These are phyloP conservation scores for Phellopilus nigrolimitatus DNA, from an alignment of 1,284 basidiomycete genomes.

Conservation along the genomic window DNA sequence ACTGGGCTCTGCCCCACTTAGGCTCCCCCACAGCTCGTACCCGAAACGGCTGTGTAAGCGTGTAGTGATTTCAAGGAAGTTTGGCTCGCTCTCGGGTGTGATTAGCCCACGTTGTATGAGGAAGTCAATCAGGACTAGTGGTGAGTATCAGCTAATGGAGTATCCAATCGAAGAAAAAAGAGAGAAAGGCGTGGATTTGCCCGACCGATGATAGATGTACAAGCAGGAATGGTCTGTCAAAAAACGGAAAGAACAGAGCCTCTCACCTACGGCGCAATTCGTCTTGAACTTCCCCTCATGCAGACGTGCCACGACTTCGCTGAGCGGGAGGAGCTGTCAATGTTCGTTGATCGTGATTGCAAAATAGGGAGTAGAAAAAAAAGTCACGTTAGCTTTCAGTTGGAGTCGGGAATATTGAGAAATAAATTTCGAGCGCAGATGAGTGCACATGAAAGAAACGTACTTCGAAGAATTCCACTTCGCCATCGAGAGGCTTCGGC, in stretches of 20 bases:
- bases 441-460: slow-evolving; percentile 13
- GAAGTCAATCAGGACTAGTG: slow-evolving; percentile 75
- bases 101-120: slow-evolving; percentile 74
- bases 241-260: not conserved
- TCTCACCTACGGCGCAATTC: slow-evolving; percentile 74
- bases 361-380: not conserved
- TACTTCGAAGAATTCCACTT: slow-evolving; percentile 89
- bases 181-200: not conserved
- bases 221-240: too few species aligned
- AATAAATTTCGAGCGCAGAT: not conserved
- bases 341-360: too few species aligned
- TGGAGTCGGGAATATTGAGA: not conserved
- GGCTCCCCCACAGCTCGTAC: slow-evolving; percentile 47
- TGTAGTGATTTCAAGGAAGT: slow-evolving; percentile 68
- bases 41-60: slow-evolving; percentile 68
- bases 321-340: slow-evolving; percentile 54
- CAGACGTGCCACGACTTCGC: slow-evolving; percentile 52
- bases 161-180: not conserved
- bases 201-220: not conserved
- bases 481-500: slow-evolving; percentile 82
- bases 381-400: not conserved
- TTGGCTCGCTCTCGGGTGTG: slow-evolving; percentile 73
- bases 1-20: too few species aligned
- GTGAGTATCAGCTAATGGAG: not conserved
- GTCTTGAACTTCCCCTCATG: slow-evolving; percentile 74